A percentile compares a stretch with the other conserved stretches of the same genome.
Evolutionary conservation across 345 rosid genomes (phyloP).

Genomic region (Rubroshorea leprosula): DNA sequence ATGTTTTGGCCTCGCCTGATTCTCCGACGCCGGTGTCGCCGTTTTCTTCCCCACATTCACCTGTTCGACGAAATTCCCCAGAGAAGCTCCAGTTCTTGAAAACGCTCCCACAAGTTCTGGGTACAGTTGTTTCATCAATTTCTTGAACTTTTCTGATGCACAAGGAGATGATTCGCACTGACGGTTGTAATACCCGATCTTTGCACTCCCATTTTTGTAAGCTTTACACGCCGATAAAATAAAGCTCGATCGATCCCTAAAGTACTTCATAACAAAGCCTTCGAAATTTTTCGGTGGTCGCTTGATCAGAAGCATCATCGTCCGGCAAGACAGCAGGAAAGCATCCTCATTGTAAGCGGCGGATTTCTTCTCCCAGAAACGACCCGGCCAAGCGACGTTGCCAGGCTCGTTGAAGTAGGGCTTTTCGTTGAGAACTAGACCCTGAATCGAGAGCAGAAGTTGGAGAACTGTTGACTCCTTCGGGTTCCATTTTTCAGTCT

Average conservation of each 20-base stretch:
- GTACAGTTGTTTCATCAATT: slow-evolving; percentile 22
- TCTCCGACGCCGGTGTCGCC: neutral
- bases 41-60: slow-evolving; percentile 11
- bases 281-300: slow-evolving; percentile 45
- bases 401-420: slow-evolving; percentile 54
- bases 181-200: slow-evolving; percentile 28
- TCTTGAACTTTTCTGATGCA: slow-evolving; percentile 27
- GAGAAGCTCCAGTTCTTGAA: slow-evolving; percentile 20
- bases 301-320: slow-evolving; percentile 23
- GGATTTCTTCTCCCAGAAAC: slow-evolving; percentile 23
- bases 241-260: slow-evolving; percentile 23
- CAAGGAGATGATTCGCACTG: neutral
- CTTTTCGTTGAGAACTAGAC: slow-evolving; percentile 46
- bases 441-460: slow-evolving; percentile 54
- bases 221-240: slow-evolving; percentile 36
- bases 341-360: slow-evolving; percentile 31
- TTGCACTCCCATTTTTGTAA: slow-evolving; percentile 25
- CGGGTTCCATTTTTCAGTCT: slow-evolving; percentile 48
- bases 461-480: slow-evolving; percentile 41
- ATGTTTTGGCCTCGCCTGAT: neutral
- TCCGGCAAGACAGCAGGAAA: slow-evolving; percentile 34
- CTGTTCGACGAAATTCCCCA: slow-evolving; percentile 22
- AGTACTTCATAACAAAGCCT: slow-evolving; percentile 31
- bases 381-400: slow-evolving; percentile 14
- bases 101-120: slow-evolving; percentile 25